phyloP scores from a whole-genome alignment of 805 yeast genomes.

The Wickerhamomyces queroliae region DNA sequence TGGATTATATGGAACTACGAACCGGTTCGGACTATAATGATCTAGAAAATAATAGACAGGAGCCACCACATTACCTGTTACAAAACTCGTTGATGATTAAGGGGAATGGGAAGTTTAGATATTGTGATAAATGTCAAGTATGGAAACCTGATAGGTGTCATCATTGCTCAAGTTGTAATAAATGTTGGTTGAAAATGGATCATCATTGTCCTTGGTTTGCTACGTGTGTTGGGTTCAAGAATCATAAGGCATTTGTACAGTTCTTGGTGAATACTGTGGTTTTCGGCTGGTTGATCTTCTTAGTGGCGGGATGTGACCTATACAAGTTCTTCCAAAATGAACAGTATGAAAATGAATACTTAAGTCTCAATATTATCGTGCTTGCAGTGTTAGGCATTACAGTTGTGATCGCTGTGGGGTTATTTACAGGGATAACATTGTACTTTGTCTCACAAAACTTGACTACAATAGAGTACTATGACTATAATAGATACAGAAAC shows the following conservation, averaged over 20 bases:
- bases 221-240: slow-evolving; percentile 74
- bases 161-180: slow-evolving; percentile 71
- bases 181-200: slow-evolving; percentile 81
- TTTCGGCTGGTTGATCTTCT: slow-evolving; percentile 38
- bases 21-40: slow-evolving; percentile 16
- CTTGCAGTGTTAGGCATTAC: slow-evolving; percentile 48
- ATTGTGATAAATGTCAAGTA: slow-evolving; percentile 60
- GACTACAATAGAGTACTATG: slow-evolving; percentile 80
- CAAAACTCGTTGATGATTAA: slow-evolving; percentile 39
- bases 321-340: slow-evolving; percentile 41
- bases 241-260: slow-evolving; percentile 77
- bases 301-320: slow-evolving; percentile 35
- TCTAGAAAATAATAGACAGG: slow-evolving; percentile 23
- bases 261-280: slow-evolving; percentile 51
- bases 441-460: slow-evolving; percentile 57
- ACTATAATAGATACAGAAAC: slow-evolving; percentile 39
- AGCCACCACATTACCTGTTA: slow-evolving; percentile 37
- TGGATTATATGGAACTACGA: slow-evolving; percentile 43
- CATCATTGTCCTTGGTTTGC: slow-evolving; percentile 97
- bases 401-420: slow-evolving; percentile 47
- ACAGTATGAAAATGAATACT: slow-evolving; percentile 32
- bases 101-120: slow-evolving; percentile 59
- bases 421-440: slow-evolving; percentile 52
- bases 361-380: slow-evolving; percentile 57
- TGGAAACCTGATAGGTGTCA: slow-evolving; percentile 87